phyloP scores from a whole-genome alignment of 805 yeast genomes.

The Candida chilensis region DNA sequence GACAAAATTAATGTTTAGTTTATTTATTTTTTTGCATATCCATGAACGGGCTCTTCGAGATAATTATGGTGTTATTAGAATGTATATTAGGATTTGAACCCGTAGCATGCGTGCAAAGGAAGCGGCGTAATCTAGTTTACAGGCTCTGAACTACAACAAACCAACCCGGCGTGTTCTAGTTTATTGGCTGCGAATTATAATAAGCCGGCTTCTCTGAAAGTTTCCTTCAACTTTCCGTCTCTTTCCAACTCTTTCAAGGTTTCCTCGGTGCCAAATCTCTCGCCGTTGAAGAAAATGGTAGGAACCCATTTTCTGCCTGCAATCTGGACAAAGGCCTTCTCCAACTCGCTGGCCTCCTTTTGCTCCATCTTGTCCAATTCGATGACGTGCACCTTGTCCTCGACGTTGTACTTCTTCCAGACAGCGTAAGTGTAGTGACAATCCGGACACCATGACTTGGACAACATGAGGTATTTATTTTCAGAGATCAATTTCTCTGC shows the following conservation, averaged over 20 bases:
- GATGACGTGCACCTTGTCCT: slow-evolving; percentile 39
- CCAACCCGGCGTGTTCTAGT: too few relatives aligned
- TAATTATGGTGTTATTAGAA: too few relatives aligned
- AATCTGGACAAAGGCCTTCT: slow-evolving; percentile 44
- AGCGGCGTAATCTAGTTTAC: too few relatives aligned
- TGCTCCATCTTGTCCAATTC: slow-evolving; percentile 51
- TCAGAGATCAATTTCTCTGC: slow-evolving; percentile 38
- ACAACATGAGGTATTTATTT: slow-evolving; percentile 45
- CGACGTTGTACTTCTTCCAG: slow-evolving; percentile 44
- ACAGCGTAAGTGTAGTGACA: slow-evolving; percentile 54
- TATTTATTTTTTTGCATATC: too few relatives aligned
- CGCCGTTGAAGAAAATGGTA: slow-evolving; percentile 51
- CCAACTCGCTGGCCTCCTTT: slow-evolving; percentile 41
- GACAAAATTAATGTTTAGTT: too few relatives aligned
- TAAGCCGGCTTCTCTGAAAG: slow-evolving; percentile 15
- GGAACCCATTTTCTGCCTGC: slow-evolving; percentile 66
- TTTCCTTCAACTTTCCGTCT: slow-evolving; percentile 18
- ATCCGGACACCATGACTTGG: slow-evolving; percentile 77
- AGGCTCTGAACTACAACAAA: too few relatives aligned
- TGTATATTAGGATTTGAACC: too few relatives aligned
- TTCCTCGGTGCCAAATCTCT: slow-evolving; percentile 49
- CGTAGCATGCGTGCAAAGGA: too few relatives aligned
- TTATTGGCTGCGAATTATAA: too few relatives aligned
- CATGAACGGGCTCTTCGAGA: too few relatives aligned
- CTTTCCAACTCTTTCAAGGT: slow-evolving; percentile 30